Evolutionary conservation across 441 rosid species (phyloP), one percentile per base, ranked within the genome.

Genomic region (Gossypium davidsonii): DNA sequence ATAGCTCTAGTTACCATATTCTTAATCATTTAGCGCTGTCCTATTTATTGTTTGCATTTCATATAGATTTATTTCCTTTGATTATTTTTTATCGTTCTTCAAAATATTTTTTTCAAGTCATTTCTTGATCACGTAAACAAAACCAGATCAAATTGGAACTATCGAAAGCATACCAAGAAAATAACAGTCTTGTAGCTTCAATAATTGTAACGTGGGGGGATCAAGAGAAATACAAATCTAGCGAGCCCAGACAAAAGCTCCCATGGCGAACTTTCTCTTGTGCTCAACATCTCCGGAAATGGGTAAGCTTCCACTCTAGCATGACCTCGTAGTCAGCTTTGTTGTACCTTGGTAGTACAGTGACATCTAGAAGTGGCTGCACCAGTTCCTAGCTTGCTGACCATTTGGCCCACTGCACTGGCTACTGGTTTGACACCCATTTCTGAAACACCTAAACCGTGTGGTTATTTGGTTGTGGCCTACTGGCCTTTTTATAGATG

Each of bases 331-430:
- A 83, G 74, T 83, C 85, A 51, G 77, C 74, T 53, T 76, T 77
- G 52, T 75, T 83, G 74, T 77, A 85, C 75, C 78, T 85, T 44
- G 88, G 55, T 85, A 85, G 83, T 85, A 85, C 77, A 83, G 76
- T 31, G 88, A 86, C 70, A 85, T 78, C 83, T 73, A 78, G 63
- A 85, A 85, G 44, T 76, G 23, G 56, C 77, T 76, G 23, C 83
- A 84, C 14, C 60, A 56, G 39, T 77, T 67, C 67, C 23, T 42
- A 5, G 46, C 57, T 20, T 25, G 76, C 39, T 55, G 55, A 26
- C 55, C 64, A 53, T 55, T 52, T 21, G 52, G 34, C 23, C 21
- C 69, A 4, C 39, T 55, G 34, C 61, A 39, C 20, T 53, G 64
- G 44, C 37, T 31, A 21, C 71, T 42, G 76, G 46, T 58, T 65